phyloP scores from a whole-genome alignment of 148 eudicot species.

The Suaeda aralocaspica region DNA sequence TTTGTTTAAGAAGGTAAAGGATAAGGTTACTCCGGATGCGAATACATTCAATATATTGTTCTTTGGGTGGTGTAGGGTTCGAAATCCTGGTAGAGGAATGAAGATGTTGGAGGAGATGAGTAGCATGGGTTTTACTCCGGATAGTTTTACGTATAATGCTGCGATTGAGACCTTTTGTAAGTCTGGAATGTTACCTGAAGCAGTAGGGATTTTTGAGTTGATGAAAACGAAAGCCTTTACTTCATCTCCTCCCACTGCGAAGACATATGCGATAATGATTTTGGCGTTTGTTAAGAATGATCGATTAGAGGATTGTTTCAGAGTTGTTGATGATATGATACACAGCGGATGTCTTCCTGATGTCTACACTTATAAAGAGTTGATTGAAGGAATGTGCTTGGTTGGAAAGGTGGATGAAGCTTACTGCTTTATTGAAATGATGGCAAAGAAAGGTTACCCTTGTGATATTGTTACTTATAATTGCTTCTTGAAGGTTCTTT shows the following conservation, averaged over 20 bases:
- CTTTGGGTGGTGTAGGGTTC: slow-evolving; percentile 94
- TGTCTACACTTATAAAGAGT: slow-evolving; percentile 79
- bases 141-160: slow-evolving; percentile 75
- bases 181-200: slow-evolving; percentile 71
- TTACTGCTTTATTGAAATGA: slow-evolving; percentile 69
- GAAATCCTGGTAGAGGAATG: slow-evolving; percentile 74
- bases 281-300: slow-evolving; percentile 57
- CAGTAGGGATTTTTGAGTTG: slow-evolving; percentile 60
- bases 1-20: slow-evolving; percentile 51
- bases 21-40: slow-evolving; percentile 61
- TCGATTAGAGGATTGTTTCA: slow-evolving; percentile 58
- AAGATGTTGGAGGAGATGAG: slow-evolving; percentile 68
- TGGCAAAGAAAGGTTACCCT: slow-evolving; percentile 85
- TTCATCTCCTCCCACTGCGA: slow-evolving; percentile 81
- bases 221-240: slow-evolving; percentile 58
- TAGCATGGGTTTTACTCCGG: slow-evolving; percentile 54
- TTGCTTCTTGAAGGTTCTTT: slow-evolving; percentile 90
- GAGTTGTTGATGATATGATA: slow-evolving; percentile 65
- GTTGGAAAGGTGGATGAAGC: slow-evolving; percentile 69
- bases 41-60: slow-evolving; percentile 66
- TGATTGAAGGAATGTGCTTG: slow-evolving; percentile 84
- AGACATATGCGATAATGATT: slow-evolving; percentile 72
- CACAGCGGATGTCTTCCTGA: slow-evolving; percentile 86
- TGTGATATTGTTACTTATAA: slow-evolving; percentile 91
- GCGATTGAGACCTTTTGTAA: slow-evolving; percentile 83